Evolutionary conservation across 441 rosid species (phyloP).

Genomic region (Aleurites moluccanus): DNA sequence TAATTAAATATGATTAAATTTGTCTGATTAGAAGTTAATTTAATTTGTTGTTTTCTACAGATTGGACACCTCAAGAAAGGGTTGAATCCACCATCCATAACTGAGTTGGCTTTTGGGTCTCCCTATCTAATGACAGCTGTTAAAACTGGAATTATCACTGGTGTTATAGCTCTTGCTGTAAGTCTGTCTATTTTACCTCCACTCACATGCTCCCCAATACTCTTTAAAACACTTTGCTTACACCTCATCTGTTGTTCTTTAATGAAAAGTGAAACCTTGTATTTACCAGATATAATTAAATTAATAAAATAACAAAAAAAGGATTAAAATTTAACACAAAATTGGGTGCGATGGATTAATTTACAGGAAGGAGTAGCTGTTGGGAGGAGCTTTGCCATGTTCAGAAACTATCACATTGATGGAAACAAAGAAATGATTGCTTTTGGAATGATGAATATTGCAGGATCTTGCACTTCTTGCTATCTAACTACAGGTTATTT

Average conservation of each 20-base stretch:
- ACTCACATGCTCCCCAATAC: constrained; percentile 12
- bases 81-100: constrained; percentile 63
- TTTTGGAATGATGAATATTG: constrained; percentile 85
- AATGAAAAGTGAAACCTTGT: too few relatives aligned
- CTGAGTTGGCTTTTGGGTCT: constrained; percentile 64
- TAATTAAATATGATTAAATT: background rate
- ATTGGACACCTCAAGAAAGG: constrained; percentile 87
- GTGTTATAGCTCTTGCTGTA: constrained; percentile 88
- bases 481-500: constrained; percentile 79
- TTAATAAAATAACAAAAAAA: background rate
- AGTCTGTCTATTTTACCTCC: constrained; percentile 8
- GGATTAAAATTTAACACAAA: background rate
- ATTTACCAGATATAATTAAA: too few relatives aligned
- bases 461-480: constrained; percentile 89
- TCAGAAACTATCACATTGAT: constrained; percentile 85
- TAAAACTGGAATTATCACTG: constrained; percentile 75
- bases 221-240: background rate
- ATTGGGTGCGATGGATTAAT: background rate
- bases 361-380: constrained; percentile 93
- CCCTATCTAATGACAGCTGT: constrained; percentile 60
- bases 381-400: constrained; percentile 87
- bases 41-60: constrained; percentile 38
- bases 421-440: constrained; percentile 99
- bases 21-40: background rate
- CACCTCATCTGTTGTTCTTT: background rate